Percentiles rank a stretch among this genome's conserved stretches.
phyloP scores from a whole-genome alignment of 768 basidiomycete genomes.

The Scleroderma bovista region DNA sequence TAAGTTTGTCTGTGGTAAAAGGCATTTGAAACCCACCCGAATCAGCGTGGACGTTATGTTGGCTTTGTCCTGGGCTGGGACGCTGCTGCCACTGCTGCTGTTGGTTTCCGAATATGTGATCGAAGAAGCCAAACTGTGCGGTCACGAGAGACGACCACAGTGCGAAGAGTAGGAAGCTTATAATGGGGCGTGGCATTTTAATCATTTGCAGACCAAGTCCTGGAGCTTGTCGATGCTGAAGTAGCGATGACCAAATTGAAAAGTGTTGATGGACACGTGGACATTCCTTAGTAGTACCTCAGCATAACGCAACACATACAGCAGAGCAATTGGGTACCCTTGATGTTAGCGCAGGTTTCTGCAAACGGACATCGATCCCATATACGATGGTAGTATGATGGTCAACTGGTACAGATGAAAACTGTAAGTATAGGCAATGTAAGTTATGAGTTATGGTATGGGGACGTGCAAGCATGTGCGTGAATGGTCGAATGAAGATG shows the following conservation, averaged over 20 bases:
- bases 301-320: neutral
- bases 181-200: conserved; percentile 11
- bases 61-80: conserved; percentile 41
- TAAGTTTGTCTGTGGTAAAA: neutral
- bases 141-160: conserved; percentile 31
- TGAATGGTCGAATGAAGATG: neutral
- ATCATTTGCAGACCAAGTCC: too few species aligned
- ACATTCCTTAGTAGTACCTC: neutral
- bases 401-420: neutral
- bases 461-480: neutral
- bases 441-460: neutral
- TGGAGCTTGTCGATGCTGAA: neutral
- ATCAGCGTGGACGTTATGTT: conserved; percentile 64
- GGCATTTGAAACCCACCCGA: conserved; percentile 39
- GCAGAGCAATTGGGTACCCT: too few species aligned
- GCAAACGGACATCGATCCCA: too few species aligned
- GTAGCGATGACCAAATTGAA: neutral
- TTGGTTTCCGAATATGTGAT: conserved; percentile 62
- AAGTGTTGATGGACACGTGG: too few species aligned
- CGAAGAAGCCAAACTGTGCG: conserved; percentile 78
- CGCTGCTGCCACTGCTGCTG: conserved; percentile 47
- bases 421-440: neutral
- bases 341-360: too few species aligned
- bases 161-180: conserved; percentile 10
- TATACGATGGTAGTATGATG: neutral